A percentile compares a stretch with the other conserved stretches of the same genome.
phyloP scores from a whole-genome alignment of 1,284 basidiomycete species.

The Mycosarcoma mackinlayi region DNA sequence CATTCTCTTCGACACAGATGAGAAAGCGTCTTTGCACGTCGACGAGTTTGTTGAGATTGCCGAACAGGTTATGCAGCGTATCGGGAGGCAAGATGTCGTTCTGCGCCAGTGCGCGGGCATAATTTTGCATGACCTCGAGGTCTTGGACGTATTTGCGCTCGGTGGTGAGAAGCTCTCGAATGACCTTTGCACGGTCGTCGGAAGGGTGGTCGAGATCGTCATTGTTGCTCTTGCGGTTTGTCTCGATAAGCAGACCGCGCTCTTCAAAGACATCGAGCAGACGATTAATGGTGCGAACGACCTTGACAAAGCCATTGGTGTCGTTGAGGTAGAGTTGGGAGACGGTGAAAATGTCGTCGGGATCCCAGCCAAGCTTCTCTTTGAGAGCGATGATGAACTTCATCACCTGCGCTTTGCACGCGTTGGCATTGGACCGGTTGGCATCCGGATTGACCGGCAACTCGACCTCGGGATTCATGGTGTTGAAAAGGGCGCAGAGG shows the following conservation, averaged over 20 bases:
- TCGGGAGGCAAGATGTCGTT: constrained; percentile 89
- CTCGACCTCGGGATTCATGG: constrained; percentile 76
- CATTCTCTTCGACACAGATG: constrained; percentile 77
- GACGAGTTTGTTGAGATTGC: constrained; percentile 91
- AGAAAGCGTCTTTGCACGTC: constrained; percentile 97
- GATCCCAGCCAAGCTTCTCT: constrained; percentile 70
- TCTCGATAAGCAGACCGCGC: constrained; percentile 76
- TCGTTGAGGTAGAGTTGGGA: constrained; percentile 84
- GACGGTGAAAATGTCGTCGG: constrained; percentile 73
- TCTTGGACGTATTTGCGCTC: constrained; percentile 99
- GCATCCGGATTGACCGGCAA: constrained; percentile 72
- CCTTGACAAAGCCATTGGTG: constrained; percentile 92
- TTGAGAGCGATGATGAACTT: constrained; percentile 73
- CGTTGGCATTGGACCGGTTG: constrained; percentile 77
- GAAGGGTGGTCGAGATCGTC: constrained; percentile 58
- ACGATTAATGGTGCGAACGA: constrained; percentile 88
- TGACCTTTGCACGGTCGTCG: constrained; percentile 80
- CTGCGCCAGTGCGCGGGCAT: constrained; percentile 74
- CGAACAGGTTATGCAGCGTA: constrained; percentile 93
- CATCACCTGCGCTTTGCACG: constrained; percentile 74
- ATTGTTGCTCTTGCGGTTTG: constrained; percentile 69
- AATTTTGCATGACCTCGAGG: constrained; percentile 83
- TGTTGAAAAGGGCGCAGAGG: constrained; percentile 94
- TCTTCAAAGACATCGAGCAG: constrained; percentile 84
- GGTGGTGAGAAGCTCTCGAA: constrained; percentile 88